Conservation (phyloP, 164 flowering plant species). For the Warburgia ugandensis region DNA sequence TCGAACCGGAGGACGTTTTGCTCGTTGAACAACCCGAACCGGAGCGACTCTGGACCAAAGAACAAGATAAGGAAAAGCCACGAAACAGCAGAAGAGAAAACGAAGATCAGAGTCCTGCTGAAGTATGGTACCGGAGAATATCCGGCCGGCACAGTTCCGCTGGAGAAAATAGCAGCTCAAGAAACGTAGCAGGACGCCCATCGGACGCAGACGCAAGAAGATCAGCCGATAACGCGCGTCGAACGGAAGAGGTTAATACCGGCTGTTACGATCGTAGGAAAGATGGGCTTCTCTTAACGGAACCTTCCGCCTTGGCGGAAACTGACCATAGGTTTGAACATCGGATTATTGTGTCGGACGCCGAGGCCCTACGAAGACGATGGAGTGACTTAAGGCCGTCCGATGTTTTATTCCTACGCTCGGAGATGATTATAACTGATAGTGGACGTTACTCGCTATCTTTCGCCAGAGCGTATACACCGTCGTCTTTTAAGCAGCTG, state of each 20-base stretch:
- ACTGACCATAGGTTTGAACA: constrained; percentile 68
- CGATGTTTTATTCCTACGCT: constrained; percentile 52
- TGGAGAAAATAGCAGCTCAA: constrained; percentile 55
- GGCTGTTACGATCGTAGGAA: constrained; percentile 63
- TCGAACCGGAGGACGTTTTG: constrained; percentile 83
- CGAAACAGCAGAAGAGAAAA: too few species aligned
- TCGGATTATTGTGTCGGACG: constrained; percentile 46
- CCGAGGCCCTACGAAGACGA: too few species aligned
- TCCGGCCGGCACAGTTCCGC: constrained; percentile 76
- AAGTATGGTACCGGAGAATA: constrained; percentile 12
- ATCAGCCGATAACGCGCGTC: not conserved
- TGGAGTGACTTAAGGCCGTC: constrained; percentile 83
- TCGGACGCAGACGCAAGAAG: too few species aligned
- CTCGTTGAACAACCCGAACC: constrained; percentile 32
- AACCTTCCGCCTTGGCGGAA: too few species aligned
- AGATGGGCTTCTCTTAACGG: constrained; percentile 43
- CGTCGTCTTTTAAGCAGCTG: constrained; percentile 7
- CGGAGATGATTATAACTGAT: constrained; percentile 63
- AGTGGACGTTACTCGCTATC: constrained; percentile 24
- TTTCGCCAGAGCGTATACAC: constrained; percentile 11
- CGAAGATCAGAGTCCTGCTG: too few species aligned
- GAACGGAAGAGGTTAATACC: constrained; percentile 12
- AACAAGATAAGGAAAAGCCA: too few species aligned
- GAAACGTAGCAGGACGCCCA: too few species aligned
- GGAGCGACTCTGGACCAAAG: too few species aligned